phyloP scores from a whole-genome alignment of 495 filamentous ascomycete species.

The Chaetomium tenue region DNA sequence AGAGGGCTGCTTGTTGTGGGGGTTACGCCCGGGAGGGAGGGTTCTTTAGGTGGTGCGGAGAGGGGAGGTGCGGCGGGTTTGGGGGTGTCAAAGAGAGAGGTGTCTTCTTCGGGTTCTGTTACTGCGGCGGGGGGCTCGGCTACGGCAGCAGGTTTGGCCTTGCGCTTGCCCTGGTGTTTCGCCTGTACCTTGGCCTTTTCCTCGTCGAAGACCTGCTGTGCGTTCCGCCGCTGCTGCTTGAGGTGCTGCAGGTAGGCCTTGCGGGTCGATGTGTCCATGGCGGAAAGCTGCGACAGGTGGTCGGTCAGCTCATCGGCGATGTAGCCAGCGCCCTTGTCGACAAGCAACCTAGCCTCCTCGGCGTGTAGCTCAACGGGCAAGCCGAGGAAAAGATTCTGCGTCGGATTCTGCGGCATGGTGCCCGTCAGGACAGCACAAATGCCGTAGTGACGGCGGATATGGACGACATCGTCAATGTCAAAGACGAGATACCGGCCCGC shows the following conservation, averaged over 20 bases:
- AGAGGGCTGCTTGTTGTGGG: constrained; percentile 29
- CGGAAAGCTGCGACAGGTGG: constrained; percentile 60
- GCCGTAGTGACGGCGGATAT: constrained; percentile 75
- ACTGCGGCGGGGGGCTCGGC: constrained; percentile 16
- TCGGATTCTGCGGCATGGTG: constrained; percentile 82
- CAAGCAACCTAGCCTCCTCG: constrained; percentile 81
- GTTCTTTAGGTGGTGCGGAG: constrained; percentile 9
- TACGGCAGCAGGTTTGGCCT: constrained; percentile 25
- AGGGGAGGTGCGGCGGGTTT: constrained; percentile 19
- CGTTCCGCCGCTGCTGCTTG: constrained; percentile 42
- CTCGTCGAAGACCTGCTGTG: constrained; percentile 40
- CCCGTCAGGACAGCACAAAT: constrained; percentile 87
- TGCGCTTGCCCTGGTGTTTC: constrained; percentile 35
- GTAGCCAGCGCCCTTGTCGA: constrained; percentile 75
- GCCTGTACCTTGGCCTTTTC: constrained; percentile 40
- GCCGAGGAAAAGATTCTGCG: constrained; percentile 92
- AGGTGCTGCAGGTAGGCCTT: constrained; percentile 44
- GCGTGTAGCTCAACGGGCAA: constrained; percentile 85
- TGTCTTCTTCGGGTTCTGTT: constrained; percentile 26
- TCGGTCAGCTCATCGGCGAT: constrained; percentile 71
- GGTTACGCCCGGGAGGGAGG: constrained; percentile 28
- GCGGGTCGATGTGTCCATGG: constrained; percentile 57
- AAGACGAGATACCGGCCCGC: constrained; percentile 84
- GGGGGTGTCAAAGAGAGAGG: constrained; percentile 45
- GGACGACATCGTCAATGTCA: constrained; percentile 76